These are phyloP conservation scores for Candida tammaniensis DNA, from an alignment of 805 yeast genomes.

Conservation along the genomic window DNA sequence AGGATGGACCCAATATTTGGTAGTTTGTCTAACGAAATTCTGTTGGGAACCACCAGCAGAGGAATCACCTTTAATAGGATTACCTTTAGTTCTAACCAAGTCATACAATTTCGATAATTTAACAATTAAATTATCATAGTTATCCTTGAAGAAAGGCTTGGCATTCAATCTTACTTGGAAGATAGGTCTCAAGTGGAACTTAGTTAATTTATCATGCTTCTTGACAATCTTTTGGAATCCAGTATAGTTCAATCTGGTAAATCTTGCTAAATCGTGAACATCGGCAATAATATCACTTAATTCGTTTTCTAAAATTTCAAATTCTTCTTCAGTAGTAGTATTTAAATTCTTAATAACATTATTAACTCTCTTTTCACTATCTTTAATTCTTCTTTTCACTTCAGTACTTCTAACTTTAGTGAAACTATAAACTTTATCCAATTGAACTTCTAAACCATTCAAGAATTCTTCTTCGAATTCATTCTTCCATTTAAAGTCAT, in stretches of 20 bases:
- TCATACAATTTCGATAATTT: constrained; percentile 87
- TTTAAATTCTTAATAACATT: constrained; percentile 54
- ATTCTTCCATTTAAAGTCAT: constrained; percentile 66
- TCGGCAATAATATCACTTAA: constrained; percentile 84
- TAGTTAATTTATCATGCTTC: constrained; percentile 91
- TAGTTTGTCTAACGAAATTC: constrained; percentile 96
- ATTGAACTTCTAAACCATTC: constrained; percentile 69
- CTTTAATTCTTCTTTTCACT: constrained; percentile 79
- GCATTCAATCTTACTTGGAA: constrained; percentile 91
- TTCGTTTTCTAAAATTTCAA: constrained; percentile 43
- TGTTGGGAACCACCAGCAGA: constrained; percentile 98
- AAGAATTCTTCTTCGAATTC: constrained; percentile 81
- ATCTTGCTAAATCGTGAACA: constrained; percentile 94
- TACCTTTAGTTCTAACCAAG: constrained; percentile 91
- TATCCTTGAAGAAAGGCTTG: constrained; percentile 94
- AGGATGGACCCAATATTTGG: constrained; percentile 99
- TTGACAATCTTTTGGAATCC: constrained; percentile 96
- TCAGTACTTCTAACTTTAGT: constrained; percentile 86
- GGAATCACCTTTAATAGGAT: constrained; percentile 92
- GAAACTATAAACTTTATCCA: constrained; percentile 91
- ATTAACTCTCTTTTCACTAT: constrained; percentile 69
- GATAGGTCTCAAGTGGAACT: constrained; percentile 73
- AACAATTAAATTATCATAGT: constrained; percentile 85
- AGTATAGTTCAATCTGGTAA: constrained; percentile 88
- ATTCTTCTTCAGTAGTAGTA: constrained; percentile 35